Evolutionary conservation across 2,329 filamentous ascomycete species (phyloP), one percentile per base, ranked within the genome.

Genomic region (Cercospora canescens): DNA sequence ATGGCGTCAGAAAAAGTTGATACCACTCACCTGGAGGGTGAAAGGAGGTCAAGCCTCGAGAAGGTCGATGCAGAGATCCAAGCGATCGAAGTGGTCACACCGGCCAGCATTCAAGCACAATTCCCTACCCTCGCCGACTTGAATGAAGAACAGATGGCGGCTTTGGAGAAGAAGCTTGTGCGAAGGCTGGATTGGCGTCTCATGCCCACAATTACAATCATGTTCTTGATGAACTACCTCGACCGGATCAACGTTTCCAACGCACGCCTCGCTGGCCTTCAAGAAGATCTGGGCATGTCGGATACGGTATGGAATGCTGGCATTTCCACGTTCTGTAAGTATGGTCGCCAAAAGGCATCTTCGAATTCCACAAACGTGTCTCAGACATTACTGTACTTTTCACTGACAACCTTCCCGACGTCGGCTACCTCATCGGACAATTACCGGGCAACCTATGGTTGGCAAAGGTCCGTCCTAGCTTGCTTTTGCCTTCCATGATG

Each of bases 361-460:
- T n/a, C n/a, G n/a, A n/a, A n/a, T n/a, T n/a, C n/a, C n/a, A n/a
- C n/a, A n/a, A n/a, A n/a, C n/a, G n/a, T n/a, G n/a, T n/a, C n/a
- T n/a, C n/a, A n/a, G n/a, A n/a, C n/a, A n/a, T n/a, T n/a, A n/a
- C n/a, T n/a, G n/a, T n/a, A n/a, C n/a, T n/a, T n/a, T n/a, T n/a
- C n/a, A n/a, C n/a, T n/a, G n/a, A n/a, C n/a, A n/a, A n/a, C n/a
- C n/a, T n/a, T n/a, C n/a, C n/a, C n/a, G n/a, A 83, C 52, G 79
- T 84, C 3, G 81, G 81, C 3, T 83, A 80, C 18, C 60, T 71
- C 18, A 50, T 68, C 3, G 77, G 80, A 6, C 81, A 84, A 63
- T 76, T 84, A 0, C 82, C 82, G 0, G 82, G 80, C 21, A 84
- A 83, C 67, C 72, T 84, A 30, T 78, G 81, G 61, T 76, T 84